Base-by-base conservation (phyloP, 2,329 filamentous ascomycete genomes). In the Alternaria sp. region DNA sequence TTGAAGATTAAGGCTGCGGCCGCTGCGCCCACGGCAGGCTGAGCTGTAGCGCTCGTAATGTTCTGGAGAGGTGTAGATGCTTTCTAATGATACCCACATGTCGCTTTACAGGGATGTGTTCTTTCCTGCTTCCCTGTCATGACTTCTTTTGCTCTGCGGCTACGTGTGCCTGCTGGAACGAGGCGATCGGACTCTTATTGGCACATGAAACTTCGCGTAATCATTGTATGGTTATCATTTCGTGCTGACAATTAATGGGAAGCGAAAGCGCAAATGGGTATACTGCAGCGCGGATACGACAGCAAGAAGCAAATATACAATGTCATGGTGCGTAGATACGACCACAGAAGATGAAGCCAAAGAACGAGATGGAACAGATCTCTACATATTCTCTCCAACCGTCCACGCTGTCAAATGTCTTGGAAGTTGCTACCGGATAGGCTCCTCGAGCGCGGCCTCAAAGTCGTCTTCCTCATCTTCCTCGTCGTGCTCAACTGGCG, bases 1-100 rank as follows among this genome's bases (percentile, higher is more conserved):
- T 20, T 83, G 64, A 81, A 80, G 66, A 82, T 82, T 41, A 83
- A 86, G 63, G 65, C 67, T 34, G 62, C 66, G 3, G 63, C 64
- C 34, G 58, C 69, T 18, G 60, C 59, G 9, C 53, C 54, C 10
- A 59, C 36, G 46, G 36, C n/a, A 16, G 48, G 58, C n/a, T 59
- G 38, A 48, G 28, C 14, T 11, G 20, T 50, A 34, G 40, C 10
- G 46, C 32, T n/a, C 9, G 34, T 36, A 25, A 50, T 50, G 20
- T 38, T 36, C 46, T 36, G 32, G 30, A 50, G 46, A 34, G 28
- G 2, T 14, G 27, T 28, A 44, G 34, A 20, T 41, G 10, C n/a
- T 61, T 16, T 34, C 28, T 25, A 53, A 64, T 58, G 61, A 64
- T 64, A 64, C 61, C 59, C 61, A 60, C 9, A 46, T 57, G 20